Evolutionary conservation across 2,329 filamentous ascomycete species (phyloP).

Genomic region (Aspergillus tamarii): DNA sequence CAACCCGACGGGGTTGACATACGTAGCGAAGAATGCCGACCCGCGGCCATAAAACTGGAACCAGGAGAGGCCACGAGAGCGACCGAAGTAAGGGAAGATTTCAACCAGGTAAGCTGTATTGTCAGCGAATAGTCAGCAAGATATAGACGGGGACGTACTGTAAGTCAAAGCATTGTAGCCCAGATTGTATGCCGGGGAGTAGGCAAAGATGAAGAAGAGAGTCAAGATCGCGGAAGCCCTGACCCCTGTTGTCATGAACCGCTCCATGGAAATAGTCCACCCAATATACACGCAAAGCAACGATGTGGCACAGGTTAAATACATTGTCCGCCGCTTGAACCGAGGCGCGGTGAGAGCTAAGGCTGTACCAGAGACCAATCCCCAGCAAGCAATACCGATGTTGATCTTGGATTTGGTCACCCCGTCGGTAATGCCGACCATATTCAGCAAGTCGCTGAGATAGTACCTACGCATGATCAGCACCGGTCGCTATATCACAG

Average conservation of each 20-base stretch:
- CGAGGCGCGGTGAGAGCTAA: constrained; percentile 46
- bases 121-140: constrained; percentile 2
- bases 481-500: neutral
- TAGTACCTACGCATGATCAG: constrained; percentile 24
- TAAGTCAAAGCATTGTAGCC: constrained; percentile 68
- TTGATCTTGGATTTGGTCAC: constrained; percentile 46
- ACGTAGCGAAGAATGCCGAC: constrained; percentile 55
- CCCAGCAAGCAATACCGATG: constrained; percentile 45
- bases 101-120: constrained; percentile 55
- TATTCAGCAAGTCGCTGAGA: constrained; percentile 35
- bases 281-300: constrained; percentile 59
- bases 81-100: constrained; percentile 61
- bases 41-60: constrained; percentile 59
- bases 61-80: constrained; percentile 62
- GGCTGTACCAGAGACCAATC: constrained; percentile 41
- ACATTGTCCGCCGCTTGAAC: constrained; percentile 50
- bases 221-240: constrained; percentile 43
- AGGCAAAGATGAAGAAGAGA: constrained; percentile 64
- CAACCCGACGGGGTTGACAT: constrained; percentile 52
- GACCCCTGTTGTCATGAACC: constrained; percentile 37
- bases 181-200: constrained; percentile 64
- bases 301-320: constrained; percentile 52
- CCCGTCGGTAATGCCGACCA: constrained; percentile 43
- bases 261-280: constrained; percentile 57
- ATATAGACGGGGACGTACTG: constrained; percentile 16